Conservation (phyloP, 192 early-diverging fungal genomes). For the Backusella psychrophila region DNA sequence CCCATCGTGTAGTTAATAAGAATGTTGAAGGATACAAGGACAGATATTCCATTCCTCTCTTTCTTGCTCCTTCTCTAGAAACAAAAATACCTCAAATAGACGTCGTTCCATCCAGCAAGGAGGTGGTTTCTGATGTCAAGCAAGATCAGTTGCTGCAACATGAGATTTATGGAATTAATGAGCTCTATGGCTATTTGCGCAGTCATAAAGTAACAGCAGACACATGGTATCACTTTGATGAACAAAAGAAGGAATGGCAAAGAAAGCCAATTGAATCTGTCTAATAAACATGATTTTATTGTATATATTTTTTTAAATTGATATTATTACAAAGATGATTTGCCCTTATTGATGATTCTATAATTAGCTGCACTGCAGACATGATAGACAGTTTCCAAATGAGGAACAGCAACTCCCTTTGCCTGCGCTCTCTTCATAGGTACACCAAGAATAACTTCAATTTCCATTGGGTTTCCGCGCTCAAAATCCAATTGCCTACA, state of each 20-base stretch:
- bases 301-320: background rate
- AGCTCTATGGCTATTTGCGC: constrained; percentile 23
- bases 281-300: background rate
- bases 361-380: constrained; percentile 11
- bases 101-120: constrained; percentile 5
- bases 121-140: constrained; percentile 39
- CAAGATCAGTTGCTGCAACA: constrained; percentile 30
- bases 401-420: constrained; percentile 27
- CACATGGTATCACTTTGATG: constrained; percentile 25
- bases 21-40: constrained; percentile 33
- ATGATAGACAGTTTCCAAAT: constrained; percentile 13
- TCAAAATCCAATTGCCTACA: constrained; percentile 42
- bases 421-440: constrained; percentile 37
- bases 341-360: background rate
- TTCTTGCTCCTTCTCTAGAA: constrained; percentile 47
- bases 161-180: constrained; percentile 33
- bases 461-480: constrained; percentile 40
- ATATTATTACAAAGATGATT: background rate
- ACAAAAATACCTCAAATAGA: constrained; percentile 36
- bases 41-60: constrained; percentile 57
- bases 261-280: background rate
- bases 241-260: constrained; percentile 13
- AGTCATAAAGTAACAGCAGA: constrained; percentile 27
- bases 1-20: constrained; percentile 57
- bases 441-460: constrained; percentile 37